Evolutionary conservation across 352 stramenopile genomes (phyloP).

Genomic region (Stramenopiles sp.): DNA sequence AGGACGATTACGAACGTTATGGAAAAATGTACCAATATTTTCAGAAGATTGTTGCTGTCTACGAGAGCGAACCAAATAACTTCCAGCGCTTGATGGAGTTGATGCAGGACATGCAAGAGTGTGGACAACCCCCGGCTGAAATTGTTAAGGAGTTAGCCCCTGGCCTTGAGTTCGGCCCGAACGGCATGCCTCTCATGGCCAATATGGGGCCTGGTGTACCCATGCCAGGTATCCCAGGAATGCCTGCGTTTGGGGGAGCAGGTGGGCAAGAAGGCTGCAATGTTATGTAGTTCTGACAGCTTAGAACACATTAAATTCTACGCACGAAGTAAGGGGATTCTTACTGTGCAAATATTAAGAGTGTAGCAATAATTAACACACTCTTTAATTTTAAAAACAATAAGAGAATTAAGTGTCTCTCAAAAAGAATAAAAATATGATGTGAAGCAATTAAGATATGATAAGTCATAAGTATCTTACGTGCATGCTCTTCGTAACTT

Average conservation of each 20-base stretch:
- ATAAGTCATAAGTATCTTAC: too few species aligned
- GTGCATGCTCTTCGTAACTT: too few species aligned
- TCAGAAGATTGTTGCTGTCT: slow-evolving; percentile 81
- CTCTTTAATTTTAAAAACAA: too few species aligned
- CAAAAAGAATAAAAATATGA: too few species aligned
- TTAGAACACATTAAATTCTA: too few species aligned
- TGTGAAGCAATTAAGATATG: too few species aligned
- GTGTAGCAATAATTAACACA: too few species aligned
- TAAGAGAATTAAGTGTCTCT: too few species aligned
- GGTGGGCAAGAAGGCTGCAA: neutral
- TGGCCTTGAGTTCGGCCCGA: slow-evolving; percentile 80
- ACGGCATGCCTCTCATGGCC: slow-evolving; percentile 88
- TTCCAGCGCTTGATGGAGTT: slow-evolving; percentile 78
- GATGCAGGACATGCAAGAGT: slow-evolving; percentile 82
- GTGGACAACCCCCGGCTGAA: slow-evolving; percentile 68
- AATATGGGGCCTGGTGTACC: slow-evolving; percentile 40
- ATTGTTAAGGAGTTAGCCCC: slow-evolving; percentile 96
- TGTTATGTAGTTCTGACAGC: neutral
- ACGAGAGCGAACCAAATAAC: slow-evolving; percentile 90
- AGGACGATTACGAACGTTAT: slow-evolving; percentile 77
- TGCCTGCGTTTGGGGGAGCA: neutral
- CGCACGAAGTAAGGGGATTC: too few species aligned
- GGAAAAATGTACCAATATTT: slow-evolving; percentile 92
- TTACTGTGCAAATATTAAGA: too few species aligned
- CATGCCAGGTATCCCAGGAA: neutral